Evolutionary conservation across 2,329 filamentous ascomycete species (phyloP).

Genomic region (Phialocephala subalpina): DNA sequence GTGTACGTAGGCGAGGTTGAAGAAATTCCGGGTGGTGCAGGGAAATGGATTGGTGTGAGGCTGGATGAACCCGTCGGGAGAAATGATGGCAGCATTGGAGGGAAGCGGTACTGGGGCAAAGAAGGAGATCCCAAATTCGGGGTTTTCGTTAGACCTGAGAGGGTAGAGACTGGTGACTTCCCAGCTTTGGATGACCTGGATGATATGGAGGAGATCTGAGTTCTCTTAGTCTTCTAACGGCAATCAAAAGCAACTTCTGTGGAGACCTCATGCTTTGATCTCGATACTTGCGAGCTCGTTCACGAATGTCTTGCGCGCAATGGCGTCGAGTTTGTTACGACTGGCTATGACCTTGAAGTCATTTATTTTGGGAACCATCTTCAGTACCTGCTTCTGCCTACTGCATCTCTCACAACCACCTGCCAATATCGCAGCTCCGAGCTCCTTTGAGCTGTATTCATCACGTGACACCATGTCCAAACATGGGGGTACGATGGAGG

Average conservation of each 20-base stretch:
- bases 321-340: too few species aligned
- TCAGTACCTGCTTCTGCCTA: too few species aligned
- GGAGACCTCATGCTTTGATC: background rate
- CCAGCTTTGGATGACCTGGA: slow-evolving; percentile 76
- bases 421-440: too few species aligned
- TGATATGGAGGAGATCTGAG: slow-evolving; percentile 77
- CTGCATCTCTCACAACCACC: too few species aligned
- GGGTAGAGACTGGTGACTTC: slow-evolving; percentile 80
- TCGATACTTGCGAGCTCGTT: background rate
- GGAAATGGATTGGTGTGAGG: slow-evolving; percentile 76
- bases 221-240: background rate
- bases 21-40: slow-evolving; percentile 72
- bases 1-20: slow-evolving; percentile 76
- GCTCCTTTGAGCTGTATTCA: too few species aligned
- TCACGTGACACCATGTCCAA: too few species aligned
- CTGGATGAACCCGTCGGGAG: slow-evolving; percentile 84
- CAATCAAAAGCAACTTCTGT: background rate
- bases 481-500: too few species aligned
- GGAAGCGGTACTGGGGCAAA: slow-evolving; percentile 70
- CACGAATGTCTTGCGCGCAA: background rate
- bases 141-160: slow-evolving; percentile 80
- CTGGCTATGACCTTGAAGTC: too few species aligned
- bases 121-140: slow-evolving; percentile 71
- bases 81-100: slow-evolving; percentile 79
- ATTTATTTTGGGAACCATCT: too few species aligned